Base-by-base conservation (phyloP, 805 yeast species). In the Candida boidinii region DNA sequence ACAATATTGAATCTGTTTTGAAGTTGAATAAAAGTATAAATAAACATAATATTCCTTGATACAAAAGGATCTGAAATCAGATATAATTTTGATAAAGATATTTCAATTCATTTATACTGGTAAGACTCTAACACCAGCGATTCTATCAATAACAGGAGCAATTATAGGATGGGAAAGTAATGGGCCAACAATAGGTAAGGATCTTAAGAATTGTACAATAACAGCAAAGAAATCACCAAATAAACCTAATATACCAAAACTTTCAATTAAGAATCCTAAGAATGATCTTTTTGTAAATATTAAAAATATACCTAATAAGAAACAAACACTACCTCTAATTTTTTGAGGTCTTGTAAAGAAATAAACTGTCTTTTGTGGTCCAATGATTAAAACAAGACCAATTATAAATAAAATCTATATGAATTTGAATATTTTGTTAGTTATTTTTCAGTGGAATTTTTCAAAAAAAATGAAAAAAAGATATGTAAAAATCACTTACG, bases 221-320 rank as follows among this genome's bases (percentile, higher is more conserved):
- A 94, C 84, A 17, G 94, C 86, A 49, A 90, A 83, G 56, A 92
- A 88, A 58, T 92, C 97, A 23, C 60, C 98, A 60, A 92, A 90
- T 23, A 90, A 63, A 7, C 85, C 88, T 39, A 90, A 58, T 17
- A 90, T 85, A n/a, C 98, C 98, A 41, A 88, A 62, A 31, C 80
- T 73, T 55, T 90, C 98, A 25, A 90, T 60, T 2, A 79, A 53
- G 49, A 92, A 90, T 7, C 98, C 98, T 17, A 79, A 47, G 50
- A 92, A 83, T 2, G 96, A 75, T 61, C 79, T 69, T 48, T 81
- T 82, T 45, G 73, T 47, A 36, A 90, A 61, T 34, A 92, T 90
- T 43, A 90, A 59, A 11, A 79, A 33, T 11, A 92, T 76, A 1
- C 98, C 98, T 5, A 73, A 33, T 3, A 62, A 62, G 50, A 92